A percentile compares a stretch with the other conserved stretches of the same genome.
Evolutionary conservation across 148 eudicot genomes (phyloP).

Genomic region (Rhododendron williamsianum): DNA sequence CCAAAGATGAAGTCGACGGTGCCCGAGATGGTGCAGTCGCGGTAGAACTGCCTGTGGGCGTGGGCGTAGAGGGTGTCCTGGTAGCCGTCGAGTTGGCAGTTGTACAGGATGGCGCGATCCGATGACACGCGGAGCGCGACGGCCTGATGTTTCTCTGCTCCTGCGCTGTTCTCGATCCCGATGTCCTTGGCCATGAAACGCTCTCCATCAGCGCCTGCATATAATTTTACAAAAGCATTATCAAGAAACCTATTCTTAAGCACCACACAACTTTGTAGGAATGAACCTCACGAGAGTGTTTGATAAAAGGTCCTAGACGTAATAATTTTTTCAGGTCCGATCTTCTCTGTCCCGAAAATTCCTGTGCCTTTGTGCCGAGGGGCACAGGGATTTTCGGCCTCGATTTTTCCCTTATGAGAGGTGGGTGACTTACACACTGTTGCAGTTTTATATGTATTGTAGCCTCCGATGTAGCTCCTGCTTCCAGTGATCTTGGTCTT

Average conservation of each 20-base stretch:
- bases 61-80: slow-evolving; percentile 57
- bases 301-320: too few species aligned
- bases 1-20: slow-evolving; percentile 66
- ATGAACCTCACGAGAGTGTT: too few species aligned
- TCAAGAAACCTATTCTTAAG: background rate
- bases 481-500: slow-evolving; percentile 47
- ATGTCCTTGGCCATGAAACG: slow-evolving; percentile 39
- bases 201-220: slow-evolving; percentile 37
- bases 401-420: background rate
- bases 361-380: too few species aligned
- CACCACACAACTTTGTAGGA: too few species aligned
- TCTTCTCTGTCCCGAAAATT: too few species aligned
- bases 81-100: slow-evolving; percentile 38
- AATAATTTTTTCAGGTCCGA: background rate
- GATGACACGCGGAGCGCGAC: slow-evolving; percentile 41
- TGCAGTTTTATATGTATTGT: slow-evolving; percentile 25
- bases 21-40: slow-evolving; percentile 60
- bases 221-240: background rate
- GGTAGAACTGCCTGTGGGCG: slow-evolving; percentile 54
- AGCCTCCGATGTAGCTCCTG: slow-evolving; percentile 28
- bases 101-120: slow-evolving; percentile 28
- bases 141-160: slow-evolving; percentile 35
- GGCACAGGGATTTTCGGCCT: too few species aligned
- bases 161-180: slow-evolving; percentile 43
- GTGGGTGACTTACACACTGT: slow-evolving; percentile 35